Percentiles rank a stretch among this genome's conserved stretches.
These are phyloP conservation scores for Ormosia semicastrata DNA, from an alignment of 306 rosid species.

Conservation along the genomic window DNA sequence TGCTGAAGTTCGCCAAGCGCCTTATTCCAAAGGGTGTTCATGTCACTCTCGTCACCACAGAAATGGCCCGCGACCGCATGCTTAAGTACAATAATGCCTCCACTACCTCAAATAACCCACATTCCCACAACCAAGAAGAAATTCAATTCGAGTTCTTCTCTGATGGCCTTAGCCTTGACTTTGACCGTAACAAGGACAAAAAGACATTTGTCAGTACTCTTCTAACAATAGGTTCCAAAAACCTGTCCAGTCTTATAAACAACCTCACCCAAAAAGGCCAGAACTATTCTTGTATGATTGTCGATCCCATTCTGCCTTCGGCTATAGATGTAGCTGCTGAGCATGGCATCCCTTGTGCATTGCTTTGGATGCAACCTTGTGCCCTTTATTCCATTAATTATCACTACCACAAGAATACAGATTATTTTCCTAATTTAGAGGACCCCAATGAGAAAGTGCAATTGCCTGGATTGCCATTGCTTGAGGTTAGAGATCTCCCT, in stretches of 20 bases:
- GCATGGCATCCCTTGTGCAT: constrained; percentile 48
- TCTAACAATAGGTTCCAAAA: constrained; percentile 28
- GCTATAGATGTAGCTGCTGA: constrained; percentile 32
- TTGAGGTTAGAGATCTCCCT: constrained; percentile 51
- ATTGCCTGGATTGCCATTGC: constrained; percentile 46
- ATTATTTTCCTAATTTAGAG: constrained; percentile 26
- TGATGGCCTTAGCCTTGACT: constrained; percentile 48
- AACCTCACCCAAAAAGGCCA: constrained; percentile 16
- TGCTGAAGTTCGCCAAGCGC: constrained; percentile 34
- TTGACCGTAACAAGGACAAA: constrained; percentile 30
- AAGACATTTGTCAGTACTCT: constrained; percentile 3
- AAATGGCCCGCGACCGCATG: constrained; percentile 21
- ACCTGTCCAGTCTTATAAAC: constrained; percentile 35
- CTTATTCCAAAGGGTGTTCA: constrained; percentile 34
- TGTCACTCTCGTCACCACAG: constrained; percentile 33
- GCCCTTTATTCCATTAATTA: constrained; percentile 48
- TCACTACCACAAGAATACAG: constrained; percentile 24
- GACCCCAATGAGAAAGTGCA: constrained; percentile 22
- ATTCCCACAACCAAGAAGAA: neutral
- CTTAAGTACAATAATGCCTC: neutral
- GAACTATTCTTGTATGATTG: constrained; percentile 35
- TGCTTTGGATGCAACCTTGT: constrained; percentile 65
- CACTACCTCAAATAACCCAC: neutral
- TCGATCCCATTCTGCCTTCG: constrained; percentile 55
- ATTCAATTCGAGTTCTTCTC: constrained; percentile 52